Evolutionary conservation across 2,329 filamentous ascomycete species (phyloP), one percentile per base, ranked within the genome.

Genomic region (Arthroderma sp.): DNA sequence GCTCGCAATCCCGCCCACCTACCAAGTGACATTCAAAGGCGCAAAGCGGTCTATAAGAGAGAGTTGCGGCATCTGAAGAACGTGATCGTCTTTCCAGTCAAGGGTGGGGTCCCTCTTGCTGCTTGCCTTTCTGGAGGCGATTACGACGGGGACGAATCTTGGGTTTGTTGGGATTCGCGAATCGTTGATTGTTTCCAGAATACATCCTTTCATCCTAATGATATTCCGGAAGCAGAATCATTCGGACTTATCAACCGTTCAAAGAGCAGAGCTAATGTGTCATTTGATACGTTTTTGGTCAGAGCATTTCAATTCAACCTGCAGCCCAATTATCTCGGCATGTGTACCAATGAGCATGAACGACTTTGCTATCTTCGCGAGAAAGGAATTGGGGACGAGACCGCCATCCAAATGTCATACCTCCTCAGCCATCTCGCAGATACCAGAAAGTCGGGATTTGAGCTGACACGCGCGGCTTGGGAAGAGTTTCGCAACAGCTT

Each of bases 121-220:
- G 66, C 67, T n/a, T 73, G 76, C 54, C 60, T 81, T 0, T 78
- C 78, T 27, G 78, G 77, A 4, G 78, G 78, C 6, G 78, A 81
- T 53, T 81, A 80, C 47, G 78, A 81, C 50, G 78, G 78, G 0
- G 78, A 81, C 46, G 70, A 60, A 2, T 64, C 75, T 29, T 80
- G 76, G 73, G 55, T 78, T 0, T 78, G 73, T 53, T 81, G 75
- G 74, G 75, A 80, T 42, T 59, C 62, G 3, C 57, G 57, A 4
- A 64, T 81, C 1, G 72, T 75, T 0, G 47, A 57, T 1, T 62
- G 59, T 0, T 81, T 81, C 54, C 48, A 52, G 3, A 80, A 80
- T 53, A 70, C 72, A 0, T 63, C 67, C 3, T 61, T 72, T 22
- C 33, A 47, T 6, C 70, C 66, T 3, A 40, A 52, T 3, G 38